Conservation (phyloP, 306 rosid species). For the Lathyrus oleraceus region DNA sequence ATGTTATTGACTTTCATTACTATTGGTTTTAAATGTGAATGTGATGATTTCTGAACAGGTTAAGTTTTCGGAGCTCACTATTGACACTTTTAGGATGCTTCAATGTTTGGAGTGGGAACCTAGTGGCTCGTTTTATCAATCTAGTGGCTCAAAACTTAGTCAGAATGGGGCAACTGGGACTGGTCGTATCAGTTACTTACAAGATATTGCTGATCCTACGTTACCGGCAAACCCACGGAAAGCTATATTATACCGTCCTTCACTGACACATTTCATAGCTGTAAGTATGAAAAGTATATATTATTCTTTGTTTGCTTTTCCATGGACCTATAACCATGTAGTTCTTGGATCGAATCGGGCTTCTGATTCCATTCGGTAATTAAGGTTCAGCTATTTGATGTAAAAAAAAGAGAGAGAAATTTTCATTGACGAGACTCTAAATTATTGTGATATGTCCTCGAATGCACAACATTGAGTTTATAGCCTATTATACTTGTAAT, state of each 20-base stretch:
- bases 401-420: background rate
- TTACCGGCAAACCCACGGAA: slow-evolving; percentile 90
- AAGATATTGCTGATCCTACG: slow-evolving; percentile 88
- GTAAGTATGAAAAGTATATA: slow-evolving; percentile 56
- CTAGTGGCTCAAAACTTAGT: slow-evolving; percentile 53
- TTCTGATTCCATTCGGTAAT: background rate
- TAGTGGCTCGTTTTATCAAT: slow-evolving; percentile 82
- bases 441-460: background rate
- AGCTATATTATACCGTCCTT: slow-evolving; percentile 80
- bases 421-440: background rate
- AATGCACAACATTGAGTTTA: background rate
- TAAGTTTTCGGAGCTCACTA: slow-evolving; percentile 85
- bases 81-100: slow-evolving; percentile 96
- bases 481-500: background rate
- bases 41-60: slow-evolving; percentile 54
- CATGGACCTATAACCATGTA: background rate
- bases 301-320: slow-evolving; percentile 25
- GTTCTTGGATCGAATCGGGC: background rate
- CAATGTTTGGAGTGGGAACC: slow-evolving; percentile 99
- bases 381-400: slow-evolving; percentile 12
- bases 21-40: slow-evolving; percentile 12
- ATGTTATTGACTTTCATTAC: slow-evolving; percentile 23
- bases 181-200: slow-evolving; percentile 65
- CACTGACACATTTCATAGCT: slow-evolving; percentile 83
- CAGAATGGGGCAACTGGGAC: slow-evolving; percentile 68